Evolutionary conservation across 2,329 filamentous ascomycete genomes (phyloP), one percentile per base, ranked within the genome.

Genomic region (Sporothrix euskadiensis): DNA sequence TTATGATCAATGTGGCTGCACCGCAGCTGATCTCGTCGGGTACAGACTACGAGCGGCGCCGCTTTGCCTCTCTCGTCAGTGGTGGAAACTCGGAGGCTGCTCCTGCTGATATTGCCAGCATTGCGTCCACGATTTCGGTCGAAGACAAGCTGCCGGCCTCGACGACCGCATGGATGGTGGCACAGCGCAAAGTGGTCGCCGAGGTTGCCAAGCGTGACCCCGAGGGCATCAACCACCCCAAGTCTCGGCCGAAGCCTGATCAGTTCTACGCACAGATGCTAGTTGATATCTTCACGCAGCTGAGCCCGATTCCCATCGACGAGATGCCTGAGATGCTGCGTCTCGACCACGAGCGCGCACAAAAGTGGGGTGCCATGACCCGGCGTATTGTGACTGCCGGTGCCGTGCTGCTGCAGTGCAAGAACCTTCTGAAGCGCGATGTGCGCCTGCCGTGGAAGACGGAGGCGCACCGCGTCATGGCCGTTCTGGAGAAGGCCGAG

Each of bases 361-460:
- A 83, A 2, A 84, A 85, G 30, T 86, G 89, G 66, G 87, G 89
- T 9, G 80, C 82, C 35, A 84, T 89, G 73, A 85, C 89, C 0
- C 82, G 91, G 63, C 87, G 89, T 61, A 90, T 95, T 77, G 88
- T 92, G 30, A 92, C 91, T 0, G 88, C 91, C 3, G 92, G 91
- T 0, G 91, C 92, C 0, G 91, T 95, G 66, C 83, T 94, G 39
- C 83, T 95, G 16, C 93, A 94, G 70, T 91, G 91, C 81, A 96
- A 96, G 83, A 95, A 94, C 77, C 84, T 95, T 8, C 86, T 96
- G 44, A 94, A 94, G 82, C 89, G 93, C 19, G 92, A 95, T 78
- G 91, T 94, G 3, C 89, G 93, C 61, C 88, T 88, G 14, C 89
- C 91, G 26, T 96, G 93, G 93, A 93, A 91, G 81, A 88, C 85